Evolutionary conservation across 805 yeast species (phyloP), one percentile per base, ranked within the genome.

Genomic region (Candida nonsorbophila): DNA sequence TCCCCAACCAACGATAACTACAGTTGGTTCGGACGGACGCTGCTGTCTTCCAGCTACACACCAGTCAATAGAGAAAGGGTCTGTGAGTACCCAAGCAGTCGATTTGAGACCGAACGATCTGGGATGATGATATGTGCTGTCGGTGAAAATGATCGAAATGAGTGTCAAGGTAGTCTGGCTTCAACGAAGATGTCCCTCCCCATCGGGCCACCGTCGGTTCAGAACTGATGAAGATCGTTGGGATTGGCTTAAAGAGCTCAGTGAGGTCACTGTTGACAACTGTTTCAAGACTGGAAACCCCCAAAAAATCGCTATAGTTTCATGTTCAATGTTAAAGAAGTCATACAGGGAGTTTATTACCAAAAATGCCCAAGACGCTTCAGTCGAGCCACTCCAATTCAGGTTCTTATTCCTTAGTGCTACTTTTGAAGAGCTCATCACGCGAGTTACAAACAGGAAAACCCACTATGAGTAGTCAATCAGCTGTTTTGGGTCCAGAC

Each of bases 381-480:
- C n/a, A n/a, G 56, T 55, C 2, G 20, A 25, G 2, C 27, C 34
- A 5, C 42, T 51, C 4, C 53, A 52, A 17, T 72, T 83, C 40
- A 48, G 72, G 22, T 79, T 82, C 53, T 64, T 87, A 18, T 80
- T 88, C 47, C 54, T 90, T 25, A 70, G 74, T 43, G 80, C 87
- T 7, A 61, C 76, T 6, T 71, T 64, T 41, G 79, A 77, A 6
- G 81, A 70, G 38, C 69, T 88, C 25, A 37, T 72, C 10, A 48
- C 58, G 19, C 68, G 97, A 29, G 82, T 87, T 31, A 58, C 58
- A 5, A 47, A 53, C n/a, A 67, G 98, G 41, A 52, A 72, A 42
- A 74, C 74, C 27, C 98, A 92, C 50, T 92, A 71, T 52, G 87
- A 92, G 95, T 88, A 88, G 50, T n/a, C n/a, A n/a, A n/a, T n/a